phyloP scores from a whole-genome alignment of 2,329 filamentous ascomycete species.

The Chalara sp. region DNA sequence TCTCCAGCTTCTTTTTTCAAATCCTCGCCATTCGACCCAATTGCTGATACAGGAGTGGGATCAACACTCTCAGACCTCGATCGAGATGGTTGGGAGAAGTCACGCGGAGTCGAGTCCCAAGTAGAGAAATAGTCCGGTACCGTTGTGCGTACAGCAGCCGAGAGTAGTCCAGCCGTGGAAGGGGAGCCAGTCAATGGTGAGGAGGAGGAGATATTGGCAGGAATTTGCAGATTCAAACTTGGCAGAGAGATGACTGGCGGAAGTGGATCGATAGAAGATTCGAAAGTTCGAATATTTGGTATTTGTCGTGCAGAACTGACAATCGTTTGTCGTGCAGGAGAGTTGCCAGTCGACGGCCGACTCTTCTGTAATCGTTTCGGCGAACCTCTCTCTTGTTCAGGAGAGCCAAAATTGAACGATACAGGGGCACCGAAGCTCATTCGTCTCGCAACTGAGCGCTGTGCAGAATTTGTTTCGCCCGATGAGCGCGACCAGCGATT shows the following conservation, averaged over 20 bases:
- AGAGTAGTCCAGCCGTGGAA: slow-evolving; percentile 27
- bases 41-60: slow-evolving; percentile 12
- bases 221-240: slow-evolving; percentile 16
- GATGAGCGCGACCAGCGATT: slow-evolving; percentile 49
- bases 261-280: slow-evolving; percentile 14
- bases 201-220: slow-evolving; percentile 17
- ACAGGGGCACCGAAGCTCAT: slow-evolving; percentile 24
- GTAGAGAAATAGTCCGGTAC: slow-evolving; percentile 26
- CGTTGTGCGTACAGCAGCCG: slow-evolving; percentile 22
- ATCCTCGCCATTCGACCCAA: slow-evolving; percentile 1
- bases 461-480: slow-evolving; percentile 23
- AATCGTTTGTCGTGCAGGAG: slow-evolving; percentile 5
- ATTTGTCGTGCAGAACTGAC: slow-evolving; percentile 1
- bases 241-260: slow-evolving; percentile 26
- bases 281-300: slow-evolving; percentile 9
- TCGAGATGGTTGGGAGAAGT: slow-evolving; percentile 16
- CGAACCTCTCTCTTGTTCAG: slow-evolving; percentile 6
- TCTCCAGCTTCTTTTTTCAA: slow-evolving; percentile 5
- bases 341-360: slow-evolving; percentile 15
- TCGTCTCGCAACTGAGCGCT: slow-evolving; percentile 17
- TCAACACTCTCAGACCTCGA: slow-evolving; percentile 15
- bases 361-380: slow-evolving; percentile 21
- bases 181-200: slow-evolving; percentile 20
- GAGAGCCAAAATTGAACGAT: slow-evolving; percentile 7
- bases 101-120: slow-evolving; percentile 22